A percentile compares a stretch with the other conserved stretches of the same genome.
These are phyloP conservation scores for Arctostaphylos glauca DNA, from an alignment of 148 eudicot species.

Conservation along the genomic window DNA sequence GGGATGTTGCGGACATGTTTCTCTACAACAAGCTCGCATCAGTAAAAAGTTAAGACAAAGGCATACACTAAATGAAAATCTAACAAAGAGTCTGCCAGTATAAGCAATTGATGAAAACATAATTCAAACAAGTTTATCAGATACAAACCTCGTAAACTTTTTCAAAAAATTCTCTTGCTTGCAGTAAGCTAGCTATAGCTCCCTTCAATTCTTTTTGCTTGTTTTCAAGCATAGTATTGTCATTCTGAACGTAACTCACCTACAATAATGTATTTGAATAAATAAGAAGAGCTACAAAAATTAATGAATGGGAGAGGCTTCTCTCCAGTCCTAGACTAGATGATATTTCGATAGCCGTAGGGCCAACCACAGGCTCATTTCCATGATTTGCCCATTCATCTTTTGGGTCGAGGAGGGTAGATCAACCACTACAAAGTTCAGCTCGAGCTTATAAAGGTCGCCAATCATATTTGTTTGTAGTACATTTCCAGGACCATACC, in stretches of 20 bases:
- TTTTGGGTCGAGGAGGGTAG: background rate
- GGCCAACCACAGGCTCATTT: background rate
- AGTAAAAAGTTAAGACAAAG: too few relatives aligned
- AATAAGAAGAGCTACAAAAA: background rate
- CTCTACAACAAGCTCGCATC: too few relatives aligned
- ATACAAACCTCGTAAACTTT: slow-evolving; percentile 53
- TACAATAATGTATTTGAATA: slow-evolving; percentile 10
- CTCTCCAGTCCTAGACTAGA: background rate
- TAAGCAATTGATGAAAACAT: background rate
- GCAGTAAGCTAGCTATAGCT: slow-evolving; percentile 42
- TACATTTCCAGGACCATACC: background rate
- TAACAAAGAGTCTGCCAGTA: too few relatives aligned
- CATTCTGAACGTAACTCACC: slow-evolving; percentile 54
- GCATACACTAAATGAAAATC: background rate
- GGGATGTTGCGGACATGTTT: background rate
- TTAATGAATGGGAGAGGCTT: background rate
- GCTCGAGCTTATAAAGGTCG: background rate
- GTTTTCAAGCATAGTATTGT: slow-evolving; percentile 52
- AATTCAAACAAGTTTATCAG: background rate
- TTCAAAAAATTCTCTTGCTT: slow-evolving; percentile 48
- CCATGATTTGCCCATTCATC: background rate
- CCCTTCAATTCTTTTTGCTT: slow-evolving; percentile 59
- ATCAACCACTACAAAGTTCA: background rate
- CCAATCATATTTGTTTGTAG: background rate
- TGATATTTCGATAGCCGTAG: background rate